Evolutionary conservation across 2,329 filamentous ascomycete genomes (phyloP), one percentile per base, ranked within the genome.

Genomic region (Xylariales sp.): DNA sequence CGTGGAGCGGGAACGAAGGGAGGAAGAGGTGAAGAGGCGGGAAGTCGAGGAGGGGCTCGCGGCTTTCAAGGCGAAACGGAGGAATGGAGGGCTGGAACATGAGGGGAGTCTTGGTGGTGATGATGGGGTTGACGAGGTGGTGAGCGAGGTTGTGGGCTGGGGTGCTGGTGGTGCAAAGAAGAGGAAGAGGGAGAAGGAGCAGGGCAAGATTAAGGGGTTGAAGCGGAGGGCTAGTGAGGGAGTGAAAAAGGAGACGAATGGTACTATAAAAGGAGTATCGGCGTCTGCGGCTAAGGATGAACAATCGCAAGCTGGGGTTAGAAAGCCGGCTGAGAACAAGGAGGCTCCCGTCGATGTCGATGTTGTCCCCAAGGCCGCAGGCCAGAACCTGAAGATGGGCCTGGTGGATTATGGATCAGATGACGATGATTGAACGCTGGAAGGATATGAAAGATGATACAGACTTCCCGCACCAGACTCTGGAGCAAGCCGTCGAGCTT

Each of bases 341-440:
- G 7, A 11, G 19, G 25, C 22, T 5, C 27, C 33, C 14, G 37
- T 40, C 10, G 25, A 36, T 5, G 3, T 35, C 24, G 39, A 34
- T 5, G 7, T 45, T 11, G 22, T 36, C 10, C 18, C 44, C n/a
- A 21, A 21, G 2, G 31, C 14, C 1, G 22, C 43, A 10, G 34
- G 40, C 35, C 38, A 37, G 6, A 63, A 61, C 42, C 46, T 61
- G 3, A 55, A 58, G 6, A 38, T 69, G 33, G 67, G 66, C 0
- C 54, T 81, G 28, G 76, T 80, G 10, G 69, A 66, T 43, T 82
- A 81, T 47, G 76, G 70, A 4, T 81, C 76, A 1, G 76, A 78
- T 33, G 65, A 69, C 14, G 71, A 73, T 31, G 70, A 74, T 16
- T n/a, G n/a, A n/a, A n/a, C n/a, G n/a, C n/a, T n/a, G n/a, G n/a